Conservation (phyloP, 1,139 yeast species). For the Candida sp. region DNA sequence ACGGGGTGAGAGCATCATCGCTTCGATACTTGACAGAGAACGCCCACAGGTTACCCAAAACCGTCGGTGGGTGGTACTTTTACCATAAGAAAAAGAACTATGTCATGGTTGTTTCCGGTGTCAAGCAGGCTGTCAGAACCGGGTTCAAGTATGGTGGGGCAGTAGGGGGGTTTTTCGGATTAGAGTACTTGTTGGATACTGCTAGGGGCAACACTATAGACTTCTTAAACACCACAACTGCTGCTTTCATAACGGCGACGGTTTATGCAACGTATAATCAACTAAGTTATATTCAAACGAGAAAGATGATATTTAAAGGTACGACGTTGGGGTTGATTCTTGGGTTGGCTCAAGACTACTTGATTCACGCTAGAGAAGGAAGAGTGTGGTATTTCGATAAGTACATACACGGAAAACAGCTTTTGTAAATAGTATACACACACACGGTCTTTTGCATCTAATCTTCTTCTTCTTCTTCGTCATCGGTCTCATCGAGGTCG, state of each 20-base stretch:
- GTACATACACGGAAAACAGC: conserved; percentile 1
- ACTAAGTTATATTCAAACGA: conserved; percentile 52
- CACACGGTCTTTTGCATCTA: not conserved
- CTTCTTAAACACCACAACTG: conserved; percentile 59
- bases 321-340: conserved; percentile 57
- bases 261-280: conserved; percentile 50
- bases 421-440: not conserved
- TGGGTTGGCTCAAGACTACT: conserved; percentile 69
- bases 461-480: conserved; percentile 17
- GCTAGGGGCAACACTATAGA: conserved; percentile 57
- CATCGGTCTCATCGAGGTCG: conserved; percentile 77
- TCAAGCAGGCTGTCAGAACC: conserved; percentile 45
- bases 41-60: conserved; percentile 79
- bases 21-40: conserved; percentile 76
- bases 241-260: conserved; percentile 44
- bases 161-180: conserved; percentile 56
- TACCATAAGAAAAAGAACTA: conserved; percentile 87
- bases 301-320: conserved; percentile 56
- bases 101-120: conserved; percentile 64
- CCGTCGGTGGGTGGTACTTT: conserved; percentile 89
- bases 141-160: conserved; percentile 50
- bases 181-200: conserved; percentile 65
- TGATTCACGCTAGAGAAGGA: conserved; percentile 63
- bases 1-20: conserved; percentile 62
- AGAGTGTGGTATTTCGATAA: conserved; percentile 61